A percentile compares a stretch with the other conserved stretches of the same genome.
Evolutionary conservation across 1,284 basidiomycete species (phyloP).

Genomic region (Trichosporon asahii): DNA sequence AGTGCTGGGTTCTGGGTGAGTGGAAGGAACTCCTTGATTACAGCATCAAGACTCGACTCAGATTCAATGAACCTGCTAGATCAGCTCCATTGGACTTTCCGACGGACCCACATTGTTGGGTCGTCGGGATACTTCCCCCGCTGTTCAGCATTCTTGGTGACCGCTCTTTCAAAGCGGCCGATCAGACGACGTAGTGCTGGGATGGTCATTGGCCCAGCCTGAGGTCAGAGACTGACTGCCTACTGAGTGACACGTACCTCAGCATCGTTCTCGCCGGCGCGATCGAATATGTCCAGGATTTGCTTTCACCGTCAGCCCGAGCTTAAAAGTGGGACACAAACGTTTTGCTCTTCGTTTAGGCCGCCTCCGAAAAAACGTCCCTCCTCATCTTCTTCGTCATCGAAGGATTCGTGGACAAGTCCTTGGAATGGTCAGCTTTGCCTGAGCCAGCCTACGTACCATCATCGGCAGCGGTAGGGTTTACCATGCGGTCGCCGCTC

Average conservation of each 20-base stretch:
- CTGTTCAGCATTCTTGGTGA: constrained; percentile 91
- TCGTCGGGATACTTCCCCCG: constrained; percentile 86
- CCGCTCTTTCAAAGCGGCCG: constrained; percentile 77
- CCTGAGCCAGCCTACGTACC: not conserved
- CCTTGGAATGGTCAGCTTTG: not conserved
- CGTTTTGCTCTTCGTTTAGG: constrained; percentile 81
- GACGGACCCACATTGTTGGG: constrained; percentile 69
- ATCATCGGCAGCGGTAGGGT: not conserved
- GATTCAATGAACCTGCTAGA: constrained; percentile 88
- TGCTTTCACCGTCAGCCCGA: constrained; percentile 31
- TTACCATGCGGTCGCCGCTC: not conserved
- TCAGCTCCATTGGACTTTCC: not conserved
- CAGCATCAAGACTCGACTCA: constrained; percentile 85
- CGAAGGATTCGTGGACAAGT: not conserved
- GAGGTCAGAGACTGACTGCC: not conserved
- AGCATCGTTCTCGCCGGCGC: constrained; percentile 60
- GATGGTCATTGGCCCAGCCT: constrained; percentile 56
- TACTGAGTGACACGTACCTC: constrained; percentile 54
- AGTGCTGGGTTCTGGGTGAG: constrained; percentile 80
- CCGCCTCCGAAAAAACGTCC: constrained; percentile 92
- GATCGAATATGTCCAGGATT: constrained; percentile 71
- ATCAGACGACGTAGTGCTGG: constrained; percentile 71
- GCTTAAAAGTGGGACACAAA: constrained; percentile 54
- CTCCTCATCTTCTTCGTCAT: constrained; percentile 85
- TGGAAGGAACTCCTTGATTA: constrained; percentile 79